Base-by-base conservation (phyloP, 2,329 filamentous ascomycete species). In the Verruconis gallopava region DNA sequence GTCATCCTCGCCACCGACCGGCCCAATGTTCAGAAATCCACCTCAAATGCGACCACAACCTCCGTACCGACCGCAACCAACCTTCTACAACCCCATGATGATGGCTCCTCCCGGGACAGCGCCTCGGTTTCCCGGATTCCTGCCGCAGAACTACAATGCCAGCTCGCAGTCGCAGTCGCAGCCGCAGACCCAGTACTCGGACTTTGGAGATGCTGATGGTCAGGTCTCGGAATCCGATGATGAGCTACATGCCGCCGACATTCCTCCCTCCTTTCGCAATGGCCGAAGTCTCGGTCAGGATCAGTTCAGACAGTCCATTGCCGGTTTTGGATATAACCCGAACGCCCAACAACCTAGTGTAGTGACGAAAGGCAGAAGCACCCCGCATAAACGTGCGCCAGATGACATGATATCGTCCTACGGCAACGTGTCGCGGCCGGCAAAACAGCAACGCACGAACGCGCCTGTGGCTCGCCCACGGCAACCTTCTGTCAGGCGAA, bases 341-440 rank as follows among this genome's bases (percentile, higher is more conserved):
- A 14, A 15, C 13, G 25, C 25, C 9, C 18, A 13, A n/a, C 19
- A 14, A 17, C 25, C 25, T 30, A 30, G 25, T n/a, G n/a, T n/a
- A n/a, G n/a, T n/a, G n/a, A n/a, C 9, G 9, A 9, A 9, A 30
- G 25, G 25, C 25, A 44, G 14, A 19, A 17, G 22, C 20, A 19
- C 43, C 28, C 40, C 40, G 21, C 48, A 44, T 3, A 69, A 67
- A 50, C 60, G 62, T 14, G 54, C 59, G 6, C 59, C 60, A 3
- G 61, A 65, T 22, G 62, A 65, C 32, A 64, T 67, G 55, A 65
- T 64, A 30, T 59, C 61, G 21, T 55, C 62, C 13, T 67, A 63
- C 47, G 56, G 51, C 17, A 49, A 49, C 21, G 46, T 50, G 49
- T 45, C 59, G 54, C 47, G 60, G 52, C 41, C 55, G 54, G 32